Base-by-base conservation (phyloP, 2,329 filamentous ascomycete genomes). In the Talaromyces sp. region DNA sequence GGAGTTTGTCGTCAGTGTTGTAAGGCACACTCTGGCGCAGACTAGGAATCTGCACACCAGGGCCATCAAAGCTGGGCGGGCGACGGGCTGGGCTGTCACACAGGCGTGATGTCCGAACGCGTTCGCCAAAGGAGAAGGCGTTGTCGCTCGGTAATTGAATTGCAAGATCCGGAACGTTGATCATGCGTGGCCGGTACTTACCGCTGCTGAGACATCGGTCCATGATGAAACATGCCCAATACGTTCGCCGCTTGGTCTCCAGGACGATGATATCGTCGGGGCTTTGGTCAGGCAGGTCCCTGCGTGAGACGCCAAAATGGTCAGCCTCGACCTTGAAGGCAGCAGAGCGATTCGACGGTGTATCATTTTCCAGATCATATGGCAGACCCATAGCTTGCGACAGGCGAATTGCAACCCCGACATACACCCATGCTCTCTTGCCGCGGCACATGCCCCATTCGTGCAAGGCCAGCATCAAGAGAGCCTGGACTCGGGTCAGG, bases 391-490 rank as follows among this genome's bases (percentile, higher is more conserved):
- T 76, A 15, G 76, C 74, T 60, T 81, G 79, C 2, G 78, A 74
- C 27, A 80, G 69, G 19, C 79, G 71, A 25, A 80, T 75, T 4
- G 75, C 78, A 65, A 82, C 76, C 5, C 78, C 78, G 44, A 81
- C 75, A 60, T 81, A 81, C 17, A 78, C 65, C 79, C 82, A 85
- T 7, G 82, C 82, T 59, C 78, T 81, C 42, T 75, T 75, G 15
- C 83, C 82, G 55, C 81, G 77, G 61, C 79, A 80, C 75, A 81
- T 83, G 32, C 82, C 80, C 82, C 83, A 85, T 65, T 85, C 83
- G 64, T 85, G 82, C 55, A 84, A 72, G 3, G 79, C 80, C 4
- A 86, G 74, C 82, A 86, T 84, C 32, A 85, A 71, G 25, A 81
- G 72, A 4, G 82, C 80, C 66, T 86, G 84, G 0, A 79, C 78